phyloP scores from a whole-genome alignment of 768 basidiomycete genomes.

The Auriculariales sp. region DNA sequence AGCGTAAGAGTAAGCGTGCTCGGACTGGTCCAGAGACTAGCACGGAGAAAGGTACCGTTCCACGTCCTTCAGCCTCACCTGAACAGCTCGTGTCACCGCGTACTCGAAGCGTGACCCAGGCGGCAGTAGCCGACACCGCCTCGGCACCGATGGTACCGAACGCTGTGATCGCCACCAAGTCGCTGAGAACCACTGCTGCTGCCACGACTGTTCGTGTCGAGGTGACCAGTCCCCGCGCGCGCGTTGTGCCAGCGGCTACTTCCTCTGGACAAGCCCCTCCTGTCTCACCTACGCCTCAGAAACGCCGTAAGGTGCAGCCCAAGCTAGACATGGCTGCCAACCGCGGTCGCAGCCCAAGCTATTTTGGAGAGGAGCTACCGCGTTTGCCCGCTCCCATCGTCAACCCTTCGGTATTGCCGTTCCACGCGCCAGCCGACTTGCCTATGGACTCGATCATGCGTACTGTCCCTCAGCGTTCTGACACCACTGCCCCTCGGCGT shows the following conservation, averaged over 20 bases:
- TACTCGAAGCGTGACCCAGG: background rate
- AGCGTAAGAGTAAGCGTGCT: conserved; percentile 46
- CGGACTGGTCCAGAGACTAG: conserved; percentile 14
- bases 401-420: background rate
- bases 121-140: background rate
- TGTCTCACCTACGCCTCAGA: no score
- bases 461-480: background rate
- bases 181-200: no score
- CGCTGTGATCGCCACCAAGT: no score
- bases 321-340: no score
- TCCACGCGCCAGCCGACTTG: background rate
- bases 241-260: no score
- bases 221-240: no score
- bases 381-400: background rate
- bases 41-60: background rate
- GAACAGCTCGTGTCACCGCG: background rate
- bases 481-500: background rate
- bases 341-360: no score
- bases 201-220: no score
- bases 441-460: background rate
- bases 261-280: no score
- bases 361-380: background rate
- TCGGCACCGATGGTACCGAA: background rate
- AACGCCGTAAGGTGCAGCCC: no score
- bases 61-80: background rate